Evolutionary conservation across 768 basidiomycete species (phyloP).

Genomic region (Pluteus cervinus): DNA sequence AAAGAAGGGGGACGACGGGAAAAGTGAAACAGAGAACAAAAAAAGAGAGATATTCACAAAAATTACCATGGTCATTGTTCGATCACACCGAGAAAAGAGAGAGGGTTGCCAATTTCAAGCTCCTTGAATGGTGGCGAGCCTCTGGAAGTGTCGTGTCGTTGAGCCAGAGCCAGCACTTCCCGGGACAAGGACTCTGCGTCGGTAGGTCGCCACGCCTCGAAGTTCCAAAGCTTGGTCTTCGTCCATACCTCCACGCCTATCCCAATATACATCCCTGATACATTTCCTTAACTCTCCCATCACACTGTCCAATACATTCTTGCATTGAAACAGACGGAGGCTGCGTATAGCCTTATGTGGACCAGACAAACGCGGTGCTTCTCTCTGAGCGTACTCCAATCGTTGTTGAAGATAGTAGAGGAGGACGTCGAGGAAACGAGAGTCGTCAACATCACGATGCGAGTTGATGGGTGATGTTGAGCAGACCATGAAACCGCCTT

Average conservation of each 20-base stretch:
- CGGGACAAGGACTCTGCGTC: no score
- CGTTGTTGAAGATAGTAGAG: conserved; percentile 24
- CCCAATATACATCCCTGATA: no score
- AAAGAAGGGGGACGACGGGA: neutral
- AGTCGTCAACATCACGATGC: conserved; percentile 31
- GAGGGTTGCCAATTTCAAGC: conserved; percentile 28
- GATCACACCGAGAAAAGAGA: conserved; percentile 20
- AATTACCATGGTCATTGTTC: conserved; percentile 12
- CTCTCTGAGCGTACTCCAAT: conserved; percentile 18
- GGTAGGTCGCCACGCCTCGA: no score
- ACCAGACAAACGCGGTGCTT: conserved; percentile 30
- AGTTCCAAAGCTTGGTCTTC: no score
- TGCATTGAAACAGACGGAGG: conserved; percentile 19
- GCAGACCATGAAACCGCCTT: conserved; percentile 35
- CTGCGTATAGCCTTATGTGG: conserved; percentile 20
- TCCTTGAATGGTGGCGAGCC: conserved; percentile 6
- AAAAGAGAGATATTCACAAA: conserved; percentile 3
- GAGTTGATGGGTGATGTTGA: conserved; percentile 24
- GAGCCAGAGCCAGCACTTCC: no score
- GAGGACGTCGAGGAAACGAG: conserved; percentile 34
- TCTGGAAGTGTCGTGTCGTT: no score
- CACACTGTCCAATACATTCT: no score
- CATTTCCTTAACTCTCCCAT: no score
- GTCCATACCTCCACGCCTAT: no score
- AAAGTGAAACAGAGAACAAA: neutral